phyloP scores from a whole-genome alignment of 2,329 filamentous ascomycete genomes.

The Ascochyta lentis region DNA sequence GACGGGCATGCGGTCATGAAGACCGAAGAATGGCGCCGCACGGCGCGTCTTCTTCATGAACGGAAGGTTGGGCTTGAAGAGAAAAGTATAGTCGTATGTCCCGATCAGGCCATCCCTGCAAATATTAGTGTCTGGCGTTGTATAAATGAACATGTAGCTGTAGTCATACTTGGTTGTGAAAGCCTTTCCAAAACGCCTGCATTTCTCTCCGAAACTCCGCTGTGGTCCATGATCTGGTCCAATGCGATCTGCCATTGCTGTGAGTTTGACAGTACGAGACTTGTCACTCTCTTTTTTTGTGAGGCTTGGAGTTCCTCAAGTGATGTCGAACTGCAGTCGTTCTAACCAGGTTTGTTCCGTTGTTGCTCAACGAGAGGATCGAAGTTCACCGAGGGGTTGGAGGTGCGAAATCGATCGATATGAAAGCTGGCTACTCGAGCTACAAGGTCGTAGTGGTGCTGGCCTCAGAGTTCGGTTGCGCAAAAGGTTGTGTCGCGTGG shows the following conservation, averaged over 20 bases:
- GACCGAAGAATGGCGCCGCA: constrained; percentile 82
- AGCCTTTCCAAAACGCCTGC: constrained; percentile 51
- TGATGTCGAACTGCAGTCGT: neutral
- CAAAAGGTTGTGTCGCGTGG: constrained; percentile 7
- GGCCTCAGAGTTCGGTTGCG: neutral
- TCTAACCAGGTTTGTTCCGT: too few relatives aligned
- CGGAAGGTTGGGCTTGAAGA: constrained; percentile 82
- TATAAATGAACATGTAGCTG: neutral
- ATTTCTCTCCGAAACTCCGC: constrained; percentile 51
- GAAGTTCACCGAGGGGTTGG: neutral
- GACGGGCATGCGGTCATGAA: constrained; percentile 79
- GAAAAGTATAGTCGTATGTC: constrained; percentile 86
- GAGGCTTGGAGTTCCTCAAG: constrained; percentile 18
- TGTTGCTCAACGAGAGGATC: neutral
- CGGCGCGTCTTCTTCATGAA: constrained; percentile 72
- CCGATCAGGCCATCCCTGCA: constrained; percentile 76
- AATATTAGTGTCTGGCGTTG: constrained; percentile 19
- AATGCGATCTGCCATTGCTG: constrained; percentile 51
- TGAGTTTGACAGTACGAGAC: constrained; percentile 9
- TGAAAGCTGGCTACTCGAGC: neutral
- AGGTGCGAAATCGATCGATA: neutral
- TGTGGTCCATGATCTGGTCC: constrained; percentile 51
- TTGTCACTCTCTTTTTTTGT: constrained; percentile 17
- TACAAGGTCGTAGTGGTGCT: neutral
- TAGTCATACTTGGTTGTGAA: constrained; percentile 57